These are phyloP conservation scores for Fusarium sp. DNA, from an alignment of 2,329 filamentous ascomycete species.

Conservation along the genomic window DNA sequence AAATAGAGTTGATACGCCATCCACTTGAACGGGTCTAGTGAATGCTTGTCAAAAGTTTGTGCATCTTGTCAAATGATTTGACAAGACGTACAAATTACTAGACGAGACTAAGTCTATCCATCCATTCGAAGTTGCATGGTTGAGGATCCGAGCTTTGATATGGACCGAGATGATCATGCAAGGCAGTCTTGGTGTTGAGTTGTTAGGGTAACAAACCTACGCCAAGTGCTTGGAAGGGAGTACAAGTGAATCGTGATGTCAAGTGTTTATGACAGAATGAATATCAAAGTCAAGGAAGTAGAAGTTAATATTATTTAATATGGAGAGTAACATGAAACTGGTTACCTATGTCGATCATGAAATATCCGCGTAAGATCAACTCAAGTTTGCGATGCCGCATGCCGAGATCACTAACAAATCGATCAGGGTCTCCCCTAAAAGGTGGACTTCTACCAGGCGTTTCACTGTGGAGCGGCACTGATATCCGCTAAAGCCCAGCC, in stretches of 20 bases:
- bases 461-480: constrained; percentile 25
- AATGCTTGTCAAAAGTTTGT: neutral
- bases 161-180: neutral
- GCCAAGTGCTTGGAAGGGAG: constrained; percentile 4
- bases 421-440: constrained; percentile 26
- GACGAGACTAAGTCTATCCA: neutral
- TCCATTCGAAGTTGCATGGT: neutral
- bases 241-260: neutral
- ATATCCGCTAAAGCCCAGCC: constrained; percentile 33
- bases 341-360: neutral
- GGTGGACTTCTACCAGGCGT: constrained; percentile 7
- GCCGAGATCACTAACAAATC: constrained; percentile 31
- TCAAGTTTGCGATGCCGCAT: constrained; percentile 27
- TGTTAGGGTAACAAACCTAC: constrained; percentile 1
- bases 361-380: neutral
- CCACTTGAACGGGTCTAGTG: neutral
- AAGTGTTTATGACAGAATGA: neutral
- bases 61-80: neutral
- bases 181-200: constrained; percentile 2
- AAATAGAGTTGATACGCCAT: neutral
- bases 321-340: neutral
- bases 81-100: neutral
- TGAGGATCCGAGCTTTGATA: neutral
- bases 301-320: neutral
- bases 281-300: neutral